Conservation (phyloP, 306 rosid species). For the Abrus precatorius region DNA sequence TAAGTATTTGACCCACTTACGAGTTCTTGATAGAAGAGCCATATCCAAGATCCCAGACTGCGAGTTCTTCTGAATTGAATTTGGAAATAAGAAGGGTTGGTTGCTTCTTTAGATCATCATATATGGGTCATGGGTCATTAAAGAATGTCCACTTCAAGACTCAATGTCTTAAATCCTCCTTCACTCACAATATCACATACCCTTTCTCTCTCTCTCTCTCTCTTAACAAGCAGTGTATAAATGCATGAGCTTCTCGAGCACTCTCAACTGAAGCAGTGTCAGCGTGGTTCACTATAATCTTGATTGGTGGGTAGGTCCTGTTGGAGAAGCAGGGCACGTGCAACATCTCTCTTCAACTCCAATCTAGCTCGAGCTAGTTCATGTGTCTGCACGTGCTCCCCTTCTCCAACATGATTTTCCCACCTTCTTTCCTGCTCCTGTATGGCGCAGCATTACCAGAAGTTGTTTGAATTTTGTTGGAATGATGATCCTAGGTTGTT, state of each 20-base stretch:
- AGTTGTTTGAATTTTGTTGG: too few relatives aligned
- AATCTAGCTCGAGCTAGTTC: not conserved
- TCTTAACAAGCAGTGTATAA: slow-evolving; percentile 51
- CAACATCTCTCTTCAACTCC: slow-evolving; percentile 45
- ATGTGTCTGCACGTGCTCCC: slow-evolving; percentile 83
- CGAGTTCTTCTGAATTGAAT: not conserved
- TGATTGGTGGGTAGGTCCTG: slow-evolving; percentile 67
- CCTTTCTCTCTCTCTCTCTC: not conserved
- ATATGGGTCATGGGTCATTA: slow-evolving; percentile 44
- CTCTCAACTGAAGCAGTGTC: slow-evolving; percentile 35
- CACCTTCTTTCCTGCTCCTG: slow-evolving; percentile 37
- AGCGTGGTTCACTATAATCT: not conserved
- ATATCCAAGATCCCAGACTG: not conserved
- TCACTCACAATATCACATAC: not conserved
- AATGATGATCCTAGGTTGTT: not conserved
- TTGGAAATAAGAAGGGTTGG: not conserved
- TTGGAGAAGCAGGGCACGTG: slow-evolving; percentile 99
- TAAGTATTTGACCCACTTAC: not conserved
- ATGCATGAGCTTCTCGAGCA: slow-evolving; percentile 22
- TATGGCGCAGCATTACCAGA: too few relatives aligned
- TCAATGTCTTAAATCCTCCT: slow-evolving; percentile 59
- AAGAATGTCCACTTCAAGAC: slow-evolving; percentile 75
- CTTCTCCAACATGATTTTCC: slow-evolving; percentile 87
- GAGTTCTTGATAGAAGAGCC: slow-evolving; percentile 32
- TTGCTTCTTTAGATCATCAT: slow-evolving; percentile 41